A percentile compares a stretch with the other conserved stretches of the same genome.
phyloP scores from a whole-genome alignment of 2,329 filamentous ascomycete species.

The Botrytis elliptica region DNA sequence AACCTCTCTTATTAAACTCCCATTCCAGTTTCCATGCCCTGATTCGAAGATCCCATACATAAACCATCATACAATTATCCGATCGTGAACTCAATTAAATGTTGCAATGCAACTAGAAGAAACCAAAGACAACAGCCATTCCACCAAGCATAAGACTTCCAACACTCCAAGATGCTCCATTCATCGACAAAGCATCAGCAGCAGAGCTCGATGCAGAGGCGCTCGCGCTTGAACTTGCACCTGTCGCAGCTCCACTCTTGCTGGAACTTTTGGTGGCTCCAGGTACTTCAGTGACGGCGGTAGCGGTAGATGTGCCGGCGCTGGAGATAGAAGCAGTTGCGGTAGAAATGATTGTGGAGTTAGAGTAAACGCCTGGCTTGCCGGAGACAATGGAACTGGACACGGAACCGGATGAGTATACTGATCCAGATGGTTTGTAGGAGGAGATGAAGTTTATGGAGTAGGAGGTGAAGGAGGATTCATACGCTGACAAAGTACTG shows the following conservation, averaged over 20 bases:
- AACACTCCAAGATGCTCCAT: not conserved
- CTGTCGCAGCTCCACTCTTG: not conserved
- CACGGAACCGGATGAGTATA: not conserved
- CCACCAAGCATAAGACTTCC: conserved; percentile 18
- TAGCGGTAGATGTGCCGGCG: conserved; percentile 11
- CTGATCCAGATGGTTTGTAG: conserved; percentile 1
- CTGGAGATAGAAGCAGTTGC: not conserved
- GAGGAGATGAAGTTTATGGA: not conserved
- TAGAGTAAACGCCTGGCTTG: conserved; percentile 11
- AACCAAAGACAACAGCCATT: conserved; percentile 17
- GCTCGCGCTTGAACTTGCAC: not conserved
- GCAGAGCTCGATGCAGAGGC: not conserved
- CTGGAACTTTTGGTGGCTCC: not conserved
- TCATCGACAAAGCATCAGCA: conserved; percentile 3
- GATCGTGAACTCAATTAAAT: not conserved
- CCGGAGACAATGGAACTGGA: conserved; percentile 8
- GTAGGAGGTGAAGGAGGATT: conserved; percentile 1
- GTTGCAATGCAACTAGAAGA: conserved; percentile 8
- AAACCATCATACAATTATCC: conserved; percentile 1
- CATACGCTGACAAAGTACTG: not conserved
- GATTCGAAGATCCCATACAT: not conserved
- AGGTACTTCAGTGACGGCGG: not conserved
- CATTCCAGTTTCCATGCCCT: not conserved
- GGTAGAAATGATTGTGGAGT: conserved; percentile 7
- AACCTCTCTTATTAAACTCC: conserved; percentile 14